Conservation (phyloP, 805 yeast species). For the Scheffersomyces amazonensis region DNA sequence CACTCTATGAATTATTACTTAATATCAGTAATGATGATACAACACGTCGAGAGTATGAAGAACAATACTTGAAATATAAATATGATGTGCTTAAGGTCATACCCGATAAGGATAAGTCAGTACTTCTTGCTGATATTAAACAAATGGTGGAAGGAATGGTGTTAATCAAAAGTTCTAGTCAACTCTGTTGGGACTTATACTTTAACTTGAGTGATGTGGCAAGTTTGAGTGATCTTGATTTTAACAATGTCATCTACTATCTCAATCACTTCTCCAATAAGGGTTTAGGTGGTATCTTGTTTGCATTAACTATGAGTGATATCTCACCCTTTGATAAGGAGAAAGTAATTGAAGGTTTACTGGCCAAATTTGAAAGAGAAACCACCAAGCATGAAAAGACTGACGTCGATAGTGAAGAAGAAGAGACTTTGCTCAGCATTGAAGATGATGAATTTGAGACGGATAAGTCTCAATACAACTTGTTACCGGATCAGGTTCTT, state of each 20-base stretch:
- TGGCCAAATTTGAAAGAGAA: conserved; percentile 5
- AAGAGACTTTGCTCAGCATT: background rate
- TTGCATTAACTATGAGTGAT: conserved; percentile 64
- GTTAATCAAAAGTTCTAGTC: conserved; percentile 56
- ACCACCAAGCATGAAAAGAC: conserved; percentile 8
- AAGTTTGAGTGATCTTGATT: conserved; percentile 48
- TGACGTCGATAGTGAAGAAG: conserved; percentile 8
- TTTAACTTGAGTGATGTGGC: conserved; percentile 71
- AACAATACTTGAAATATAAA: conserved; percentile 54
- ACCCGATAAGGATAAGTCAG: conserved; percentile 47
- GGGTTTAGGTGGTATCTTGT: conserved; percentile 61
- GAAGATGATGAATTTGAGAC: conserved; percentile 8
- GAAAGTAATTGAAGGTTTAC: conserved; percentile 14
- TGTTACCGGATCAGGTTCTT: conserved; percentile 50
- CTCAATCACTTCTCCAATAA: conserved; percentile 54
- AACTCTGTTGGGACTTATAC: conserved; percentile 68
- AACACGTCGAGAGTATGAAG: conserved; percentile 57
- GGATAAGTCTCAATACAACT: conserved; percentile 5
- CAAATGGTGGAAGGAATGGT: conserved; percentile 72
- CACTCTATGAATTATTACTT: conserved; percentile 53
- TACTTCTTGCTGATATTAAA: conserved; percentile 37
- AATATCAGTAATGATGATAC: conserved; percentile 60
- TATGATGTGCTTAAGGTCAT: conserved; percentile 51
- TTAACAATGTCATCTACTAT: conserved; percentile 44
- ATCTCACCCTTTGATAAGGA: conserved; percentile 56